Percentiles rank a stretch among this genome's conserved stretches.
phyloP scores from a whole-genome alignment of 1,139 yeast species.

The Yamadazyma atmosphaerica region DNA sequence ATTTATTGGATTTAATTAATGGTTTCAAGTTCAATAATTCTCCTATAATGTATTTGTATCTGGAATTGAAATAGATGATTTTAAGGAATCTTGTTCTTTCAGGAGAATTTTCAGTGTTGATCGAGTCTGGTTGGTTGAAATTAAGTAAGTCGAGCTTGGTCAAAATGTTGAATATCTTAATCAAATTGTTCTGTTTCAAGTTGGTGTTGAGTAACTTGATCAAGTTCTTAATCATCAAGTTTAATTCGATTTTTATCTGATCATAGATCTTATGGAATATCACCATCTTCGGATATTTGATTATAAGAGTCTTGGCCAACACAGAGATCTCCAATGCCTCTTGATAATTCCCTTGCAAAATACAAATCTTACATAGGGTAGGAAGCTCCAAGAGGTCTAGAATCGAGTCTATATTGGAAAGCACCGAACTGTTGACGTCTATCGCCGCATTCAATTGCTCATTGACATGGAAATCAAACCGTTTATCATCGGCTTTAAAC shows the following conservation, averaged over 20 bases:
- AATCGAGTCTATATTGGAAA: slow-evolving; percentile 68
- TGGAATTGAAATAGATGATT: slow-evolving; percentile 51
- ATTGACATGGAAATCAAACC: slow-evolving; percentile 17
- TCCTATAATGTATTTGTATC: slow-evolving; percentile 58
- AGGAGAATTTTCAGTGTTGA: slow-evolving; percentile 11
- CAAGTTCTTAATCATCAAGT: slow-evolving; percentile 65
- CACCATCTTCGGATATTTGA: slow-evolving; percentile 64
- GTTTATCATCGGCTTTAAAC: slow-evolving; percentile 12
- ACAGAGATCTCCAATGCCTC: slow-evolving; percentile 83
- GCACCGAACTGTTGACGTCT: slow-evolving; percentile 34
- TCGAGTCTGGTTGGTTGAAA: slow-evolving; percentile 11
- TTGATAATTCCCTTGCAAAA: slow-evolving; percentile 81
- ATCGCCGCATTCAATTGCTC: slow-evolving; percentile 26
- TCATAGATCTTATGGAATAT: slow-evolving; percentile 56
- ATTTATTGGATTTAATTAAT: slow-evolving; percentile 49
- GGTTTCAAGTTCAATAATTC: slow-evolving; percentile 63
- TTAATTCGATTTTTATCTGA: slow-evolving; percentile 58
- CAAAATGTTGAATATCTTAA: slow-evolving; percentile 76
- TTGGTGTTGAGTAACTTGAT: slow-evolving; percentile 72
- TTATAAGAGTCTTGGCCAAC: slow-evolving; percentile 63
- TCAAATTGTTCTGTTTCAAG: slow-evolving; percentile 70
- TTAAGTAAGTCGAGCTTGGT: slow-evolving; percentile 52
- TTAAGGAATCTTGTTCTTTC: slow-evolving; percentile 31
- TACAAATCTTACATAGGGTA: slow-evolving; percentile 77
- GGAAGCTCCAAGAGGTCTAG: slow-evolving; percentile 84